Percentiles rank a stretch among this genome's conserved stretches.
Evolutionary conservation across 441 rosid genomes (phyloP).

Genomic region (Bruguiera hainesii): DNA sequence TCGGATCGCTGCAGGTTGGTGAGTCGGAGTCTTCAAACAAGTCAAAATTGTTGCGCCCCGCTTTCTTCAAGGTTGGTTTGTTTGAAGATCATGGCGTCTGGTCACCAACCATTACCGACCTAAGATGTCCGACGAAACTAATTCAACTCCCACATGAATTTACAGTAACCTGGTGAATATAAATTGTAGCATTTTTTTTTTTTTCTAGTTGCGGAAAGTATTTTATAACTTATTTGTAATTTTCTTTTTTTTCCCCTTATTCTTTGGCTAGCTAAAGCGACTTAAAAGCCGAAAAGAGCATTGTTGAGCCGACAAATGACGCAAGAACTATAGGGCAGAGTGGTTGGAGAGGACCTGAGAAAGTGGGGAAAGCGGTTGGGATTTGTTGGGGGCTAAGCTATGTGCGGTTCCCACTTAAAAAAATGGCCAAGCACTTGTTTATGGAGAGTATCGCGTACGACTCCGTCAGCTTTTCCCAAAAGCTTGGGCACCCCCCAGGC

Average conservation of each 20-base stretch:
- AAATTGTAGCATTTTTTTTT: no score
- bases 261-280: no score
- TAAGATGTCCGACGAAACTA: not conserved
- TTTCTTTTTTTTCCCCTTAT: not conserved
- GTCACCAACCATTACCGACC: not conserved
- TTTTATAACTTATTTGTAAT: not conserved
- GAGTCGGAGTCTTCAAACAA: no score
- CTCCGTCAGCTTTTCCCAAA: conserved; percentile 12
- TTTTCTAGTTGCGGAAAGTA: no score
- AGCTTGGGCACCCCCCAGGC: conserved; percentile 9
- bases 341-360: not conserved
- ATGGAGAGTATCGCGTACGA: not conserved
- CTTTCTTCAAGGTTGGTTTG: not conserved
- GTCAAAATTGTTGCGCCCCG: no score
- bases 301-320: conserved; percentile 8
- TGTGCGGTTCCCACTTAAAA: conserved; percentile 28
- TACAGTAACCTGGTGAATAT: no score
- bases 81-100: not conserved
- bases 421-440: not conserved
- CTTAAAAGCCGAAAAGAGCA: not conserved
- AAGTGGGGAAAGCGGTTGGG: conserved; percentile 31
- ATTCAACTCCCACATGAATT: no score
- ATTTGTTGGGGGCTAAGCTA: conserved; percentile 16
- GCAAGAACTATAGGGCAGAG: conserved; percentile 15
- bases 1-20: no score